Percentiles rank a stretch among this genome's conserved stretches.
phyloP scores from a whole-genome alignment of 1,284 basidiomycete genomes.

The Moniliella sp. region DNA sequence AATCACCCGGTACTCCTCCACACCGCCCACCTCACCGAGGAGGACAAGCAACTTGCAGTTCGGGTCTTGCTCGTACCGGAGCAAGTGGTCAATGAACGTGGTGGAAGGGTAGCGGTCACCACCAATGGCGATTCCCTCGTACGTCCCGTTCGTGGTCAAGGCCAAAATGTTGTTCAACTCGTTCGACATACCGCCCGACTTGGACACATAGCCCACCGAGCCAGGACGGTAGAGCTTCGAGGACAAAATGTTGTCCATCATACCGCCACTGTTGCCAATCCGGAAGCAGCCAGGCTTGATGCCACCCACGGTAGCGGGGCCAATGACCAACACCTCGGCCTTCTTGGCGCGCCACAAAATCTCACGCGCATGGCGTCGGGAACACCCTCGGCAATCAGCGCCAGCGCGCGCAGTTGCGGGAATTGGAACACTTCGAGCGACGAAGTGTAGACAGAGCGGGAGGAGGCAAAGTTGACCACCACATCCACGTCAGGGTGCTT shows the following conservation, averaged over 20 bases:
- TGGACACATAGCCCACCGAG: slow-evolving; percentile 93
- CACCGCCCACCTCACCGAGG: slow-evolving; percentile 16
- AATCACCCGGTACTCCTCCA: slow-evolving; percentile 97
- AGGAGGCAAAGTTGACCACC: slow-evolving; percentile 91
- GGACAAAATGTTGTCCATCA: slow-evolving; percentile 99
- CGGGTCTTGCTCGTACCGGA: slow-evolving; percentile 88
- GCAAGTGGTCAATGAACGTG: slow-evolving; percentile 94
- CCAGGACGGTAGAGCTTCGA: slow-evolving; percentile 96
- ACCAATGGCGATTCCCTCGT: slow-evolving; percentile 98
- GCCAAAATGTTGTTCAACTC: slow-evolving; percentile 99
- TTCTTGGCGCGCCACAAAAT: slow-evolving; percentile 69
- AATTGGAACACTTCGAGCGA: slow-evolving; percentile 68
- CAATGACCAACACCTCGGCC: slow-evolving; percentile 81
- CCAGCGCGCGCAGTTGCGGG: slow-evolving; percentile 55
- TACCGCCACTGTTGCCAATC: slow-evolving; percentile 97
- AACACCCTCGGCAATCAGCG: slow-evolving; percentile 93
- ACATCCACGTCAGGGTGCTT: slow-evolving; percentile 95
- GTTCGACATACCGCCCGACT: slow-evolving; percentile 99
- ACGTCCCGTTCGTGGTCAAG: slow-evolving; percentile 87
- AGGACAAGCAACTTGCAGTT: slow-evolving; percentile 35
- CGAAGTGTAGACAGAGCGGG: slow-evolving; percentile 77
- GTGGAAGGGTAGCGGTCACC: slow-evolving; percentile 96
- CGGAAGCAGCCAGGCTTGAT: slow-evolving; percentile 99
- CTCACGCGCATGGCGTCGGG: slow-evolving; percentile 91
- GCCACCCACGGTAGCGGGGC: slow-evolving; percentile 92